Conservation (phyloP, 2,329 filamentous ascomycete species). For the Ascochyta lentis region DNA sequence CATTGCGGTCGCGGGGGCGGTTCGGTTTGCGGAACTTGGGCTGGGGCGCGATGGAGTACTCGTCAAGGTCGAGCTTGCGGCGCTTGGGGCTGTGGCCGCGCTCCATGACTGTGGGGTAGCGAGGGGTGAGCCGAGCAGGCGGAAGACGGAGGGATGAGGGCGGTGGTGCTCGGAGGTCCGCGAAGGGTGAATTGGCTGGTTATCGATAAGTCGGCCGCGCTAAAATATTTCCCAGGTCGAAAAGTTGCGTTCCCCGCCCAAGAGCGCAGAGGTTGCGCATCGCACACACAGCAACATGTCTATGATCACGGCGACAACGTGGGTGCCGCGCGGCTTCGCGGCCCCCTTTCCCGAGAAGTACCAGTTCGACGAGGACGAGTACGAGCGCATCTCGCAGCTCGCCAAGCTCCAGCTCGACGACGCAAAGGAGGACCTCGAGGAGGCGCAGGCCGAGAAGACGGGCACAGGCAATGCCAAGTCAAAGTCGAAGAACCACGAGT, state of each 20-base stretch:
- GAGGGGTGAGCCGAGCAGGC: not conserved
- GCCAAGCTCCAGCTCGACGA: conserved; percentile 80
- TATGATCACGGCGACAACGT: conserved; percentile 61
- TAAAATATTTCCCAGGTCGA: conserved; percentile 16
- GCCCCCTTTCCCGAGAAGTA: conserved; percentile 59
- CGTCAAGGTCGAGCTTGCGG: conserved; percentile 70
- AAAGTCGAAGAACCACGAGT: conserved; percentile 35
- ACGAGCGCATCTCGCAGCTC: conserved; percentile 58
- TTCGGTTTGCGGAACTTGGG: conserved; percentile 51
- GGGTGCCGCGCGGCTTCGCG: conserved; percentile 60
- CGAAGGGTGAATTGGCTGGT: not conserved
- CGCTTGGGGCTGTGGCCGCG: conserved; percentile 65
- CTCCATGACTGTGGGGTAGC: conserved; percentile 36
- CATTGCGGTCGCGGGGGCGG: conserved; percentile 45
- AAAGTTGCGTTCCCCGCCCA: conserved; percentile 22
- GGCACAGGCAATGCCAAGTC: conserved; percentile 40
- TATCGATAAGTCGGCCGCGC: conserved; percentile 27
- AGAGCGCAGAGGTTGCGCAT: conserved; percentile 4
- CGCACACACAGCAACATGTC: conserved; percentile 53
- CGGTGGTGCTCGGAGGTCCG: conserved; percentile 29
- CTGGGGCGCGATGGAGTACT: conserved; percentile 62
- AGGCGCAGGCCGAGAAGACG: conserved; percentile 62
- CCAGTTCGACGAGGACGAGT: conserved; percentile 60
- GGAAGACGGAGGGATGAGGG: not conserved
- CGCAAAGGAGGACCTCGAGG: conserved; percentile 75